Evolutionary conservation across 73 alveolate species (phyloP).

Genomic region (Tetrahymena thermophila): DNA sequence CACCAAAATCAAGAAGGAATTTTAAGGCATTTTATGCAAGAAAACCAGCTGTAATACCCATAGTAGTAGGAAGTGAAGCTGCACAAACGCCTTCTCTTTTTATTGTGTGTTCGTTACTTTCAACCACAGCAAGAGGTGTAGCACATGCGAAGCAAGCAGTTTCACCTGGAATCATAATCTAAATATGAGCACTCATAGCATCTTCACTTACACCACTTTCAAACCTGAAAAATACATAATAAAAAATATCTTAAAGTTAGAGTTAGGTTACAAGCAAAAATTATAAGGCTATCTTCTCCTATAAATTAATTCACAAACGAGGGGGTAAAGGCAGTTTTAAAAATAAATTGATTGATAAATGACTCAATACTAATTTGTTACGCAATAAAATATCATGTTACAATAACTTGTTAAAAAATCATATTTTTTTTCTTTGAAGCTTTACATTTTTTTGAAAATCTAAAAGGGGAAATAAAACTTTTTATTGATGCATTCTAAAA

Average conservation of each 20-base stretch:
- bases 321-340: too few species aligned
- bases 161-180: constrained; percentile 86
- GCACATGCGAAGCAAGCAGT: constrained; percentile 99
- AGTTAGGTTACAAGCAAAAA: not conserved
- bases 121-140: constrained; percentile 95
- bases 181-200: constrained; percentile 97
- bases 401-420: too few species aligned
- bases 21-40: constrained; percentile 82
- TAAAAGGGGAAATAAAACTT: too few species aligned
- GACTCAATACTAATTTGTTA: too few species aligned
- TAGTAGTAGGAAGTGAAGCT: constrained; percentile 98
- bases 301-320: too few species aligned
- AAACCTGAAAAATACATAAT: constrained; percentile 41
- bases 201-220: constrained; percentile 98
- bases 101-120: constrained; percentile 88
- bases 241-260: not conserved
- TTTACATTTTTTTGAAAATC: too few species aligned
- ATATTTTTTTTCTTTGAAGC: too few species aligned
- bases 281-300: not conserved
- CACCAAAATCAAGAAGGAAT: constrained; percentile 84
- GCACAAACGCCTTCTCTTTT: constrained; percentile 99
- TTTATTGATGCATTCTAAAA: too few species aligned
- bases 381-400: too few species aligned
- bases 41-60: constrained; percentile 97
- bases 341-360: too few species aligned